Evolutionary conservation across 805 yeast species (phyloP).

Genomic region (Zygoascus bituminiphila): DNA sequence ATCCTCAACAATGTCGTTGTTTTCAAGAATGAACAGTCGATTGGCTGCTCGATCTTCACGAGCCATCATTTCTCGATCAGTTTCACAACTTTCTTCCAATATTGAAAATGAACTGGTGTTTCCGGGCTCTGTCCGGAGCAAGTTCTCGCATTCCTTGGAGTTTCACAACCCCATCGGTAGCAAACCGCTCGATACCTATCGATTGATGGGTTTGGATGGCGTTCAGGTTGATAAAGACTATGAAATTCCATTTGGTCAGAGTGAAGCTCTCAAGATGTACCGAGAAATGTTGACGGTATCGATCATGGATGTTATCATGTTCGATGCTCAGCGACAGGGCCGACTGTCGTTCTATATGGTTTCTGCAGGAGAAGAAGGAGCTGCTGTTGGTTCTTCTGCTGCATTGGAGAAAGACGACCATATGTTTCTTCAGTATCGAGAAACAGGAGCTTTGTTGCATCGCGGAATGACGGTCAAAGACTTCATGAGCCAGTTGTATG

Average conservation of each 20-base stretch:
- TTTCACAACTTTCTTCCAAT: constrained; percentile 17
- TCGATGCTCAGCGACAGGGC: constrained; percentile 31
- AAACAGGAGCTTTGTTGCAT: constrained; percentile 27
- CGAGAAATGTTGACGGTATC: constrained; percentile 26
- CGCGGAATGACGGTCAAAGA: constrained; percentile 27
- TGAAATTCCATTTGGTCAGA: constrained; percentile 18
- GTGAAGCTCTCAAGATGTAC: constrained; percentile 24
- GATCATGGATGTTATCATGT: constrained; percentile 28
- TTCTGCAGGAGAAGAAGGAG: constrained; percentile 31
- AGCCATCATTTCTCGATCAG: background rate
- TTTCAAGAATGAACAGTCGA: too few relatives aligned
- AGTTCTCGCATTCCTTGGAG: constrained; percentile 16
- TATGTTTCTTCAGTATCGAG: constrained; percentile 29
- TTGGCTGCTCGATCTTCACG: background rate
- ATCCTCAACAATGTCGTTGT: background rate
- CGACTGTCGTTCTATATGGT: constrained; percentile 30
- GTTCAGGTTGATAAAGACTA: constrained; percentile 19
- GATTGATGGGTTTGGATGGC: constrained; percentile 26
- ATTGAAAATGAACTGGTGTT: constrained; percentile 21
- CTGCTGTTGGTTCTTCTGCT: constrained; percentile 29
- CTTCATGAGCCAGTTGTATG: constrained; percentile 27
- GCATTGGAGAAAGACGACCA: constrained; percentile 25
- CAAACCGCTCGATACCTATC: constrained; percentile 22
- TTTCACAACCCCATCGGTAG: constrained; percentile 15
- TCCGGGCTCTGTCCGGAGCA: constrained; percentile 22